A percentile compares a stretch with the other conserved stretches of the same genome.
phyloP scores from a whole-genome alignment of 2,329 filamentous ascomycete genomes.

The Dryadomyces sulphureus region DNA sequence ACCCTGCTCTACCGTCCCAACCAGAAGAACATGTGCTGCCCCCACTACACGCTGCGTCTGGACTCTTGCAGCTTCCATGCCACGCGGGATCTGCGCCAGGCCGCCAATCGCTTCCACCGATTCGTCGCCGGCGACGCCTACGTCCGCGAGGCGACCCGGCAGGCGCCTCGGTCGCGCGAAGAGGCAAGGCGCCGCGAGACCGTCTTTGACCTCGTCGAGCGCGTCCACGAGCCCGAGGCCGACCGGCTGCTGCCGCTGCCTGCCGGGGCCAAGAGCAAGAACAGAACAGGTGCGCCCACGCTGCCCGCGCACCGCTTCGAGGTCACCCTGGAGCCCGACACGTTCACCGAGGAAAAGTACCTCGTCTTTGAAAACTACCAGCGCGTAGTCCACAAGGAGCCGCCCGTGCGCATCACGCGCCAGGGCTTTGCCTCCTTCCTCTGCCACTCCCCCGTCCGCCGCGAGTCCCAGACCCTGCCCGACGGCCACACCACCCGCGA shows the following conservation, averaged over 20 bases:
- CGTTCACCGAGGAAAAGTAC: slow-evolving; percentile 65
- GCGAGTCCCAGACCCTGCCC: slow-evolving; percentile 24
- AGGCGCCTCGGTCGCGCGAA: slow-evolving; percentile 53
- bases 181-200: slow-evolving; percentile 48
- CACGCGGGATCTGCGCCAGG: slow-evolving; percentile 57
- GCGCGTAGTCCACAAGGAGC: slow-evolving; percentile 54
- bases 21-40: slow-evolving; percentile 70
- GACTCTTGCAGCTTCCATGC: slow-evolving; percentile 51
- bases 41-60: slow-evolving; percentile 73
- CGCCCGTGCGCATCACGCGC: slow-evolving; percentile 39
- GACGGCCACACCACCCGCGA: slow-evolving; percentile 34
- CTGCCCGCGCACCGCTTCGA: slow-evolving; percentile 52
- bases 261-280: neutral
- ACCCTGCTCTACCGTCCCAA: slow-evolving; percentile 65
- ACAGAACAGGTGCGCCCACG: slow-evolving; percentile 12
- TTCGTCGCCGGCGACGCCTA: slow-evolving; percentile 57
- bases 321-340: slow-evolving; percentile 55
- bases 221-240: slow-evolving; percentile 56
- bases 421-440: slow-evolving; percentile 57
- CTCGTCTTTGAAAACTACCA: slow-evolving; percentile 63
- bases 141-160: slow-evolving; percentile 44
- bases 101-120: slow-evolving; percentile 58
- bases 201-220: slow-evolving; percentile 50
- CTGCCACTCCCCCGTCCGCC: slow-evolving; percentile 52
- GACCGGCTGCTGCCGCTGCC: slow-evolving; percentile 23